Conservation (phyloP, 129 eudicot genomes). For the Flaveria brownii region DNA sequence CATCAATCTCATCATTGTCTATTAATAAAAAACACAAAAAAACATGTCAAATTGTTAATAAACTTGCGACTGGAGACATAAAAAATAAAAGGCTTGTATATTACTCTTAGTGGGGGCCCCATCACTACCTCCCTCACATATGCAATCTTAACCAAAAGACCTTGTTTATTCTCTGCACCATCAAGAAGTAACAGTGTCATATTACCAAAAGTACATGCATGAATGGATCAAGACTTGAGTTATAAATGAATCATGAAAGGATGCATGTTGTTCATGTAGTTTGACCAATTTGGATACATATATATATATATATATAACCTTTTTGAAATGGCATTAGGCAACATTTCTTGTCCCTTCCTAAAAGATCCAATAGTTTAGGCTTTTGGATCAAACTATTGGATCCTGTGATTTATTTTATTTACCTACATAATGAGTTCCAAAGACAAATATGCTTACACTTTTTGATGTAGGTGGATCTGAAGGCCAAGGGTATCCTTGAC, state of each 20-base stretch:
- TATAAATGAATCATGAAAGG: neutral
- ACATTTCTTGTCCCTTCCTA: constrained; percentile 72
- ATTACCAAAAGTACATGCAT: constrained; percentile 17
- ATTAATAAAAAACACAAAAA: neutral
- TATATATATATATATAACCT: constrained; percentile 41
- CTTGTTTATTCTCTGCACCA: constrained; percentile 61
- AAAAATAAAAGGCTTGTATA: constrained; percentile 30
- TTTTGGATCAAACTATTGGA: constrained; percentile 37
- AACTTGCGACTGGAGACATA: constrained; percentile 5
- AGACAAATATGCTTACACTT: too few species aligned
- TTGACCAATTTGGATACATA: neutral
- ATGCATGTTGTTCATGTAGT: neutral
- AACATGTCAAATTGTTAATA: neutral
- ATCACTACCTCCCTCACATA: constrained; percentile 90
- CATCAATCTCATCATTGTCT: constrained; percentile 55
- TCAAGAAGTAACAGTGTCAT: constrained; percentile 32
- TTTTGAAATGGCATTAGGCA: constrained; percentile 74
- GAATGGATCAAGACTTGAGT: constrained; percentile 4
- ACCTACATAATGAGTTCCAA: too few species aligned
- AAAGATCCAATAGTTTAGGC: constrained; percentile 96
- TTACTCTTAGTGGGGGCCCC: constrained; percentile 83
- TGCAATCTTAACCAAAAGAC: constrained; percentile 71
- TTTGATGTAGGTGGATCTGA: too few species aligned
- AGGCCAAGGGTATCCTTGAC: too few species aligned
- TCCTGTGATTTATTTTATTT: too few species aligned